Conservation (phyloP, 108 stramenopile species). For the Craspedostauros australis region DNA sequence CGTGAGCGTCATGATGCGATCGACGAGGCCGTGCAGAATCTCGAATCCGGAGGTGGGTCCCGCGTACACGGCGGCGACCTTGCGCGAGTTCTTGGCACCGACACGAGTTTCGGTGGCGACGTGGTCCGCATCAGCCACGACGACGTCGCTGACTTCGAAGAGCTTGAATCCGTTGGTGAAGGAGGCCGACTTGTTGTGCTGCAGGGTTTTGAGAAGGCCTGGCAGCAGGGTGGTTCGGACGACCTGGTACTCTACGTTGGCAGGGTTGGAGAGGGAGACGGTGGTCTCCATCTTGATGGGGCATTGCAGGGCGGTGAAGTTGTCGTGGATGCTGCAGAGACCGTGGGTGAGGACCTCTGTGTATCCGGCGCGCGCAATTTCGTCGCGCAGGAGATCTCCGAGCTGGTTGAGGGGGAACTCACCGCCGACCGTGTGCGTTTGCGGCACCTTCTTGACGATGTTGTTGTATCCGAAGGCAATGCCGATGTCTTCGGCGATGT, state of each 20-base stretch:
- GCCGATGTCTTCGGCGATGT: slow-evolving; percentile 98
- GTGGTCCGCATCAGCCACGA: slow-evolving; percentile 77
- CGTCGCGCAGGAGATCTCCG: slow-evolving; percentile 92
- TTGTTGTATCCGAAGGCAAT: slow-evolving; percentile 99
- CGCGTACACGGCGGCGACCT: slow-evolving; percentile 87
- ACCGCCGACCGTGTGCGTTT: slow-evolving; percentile 75
- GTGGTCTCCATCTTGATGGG: slow-evolving; percentile 45
- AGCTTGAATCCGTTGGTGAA: slow-evolving; percentile 83
- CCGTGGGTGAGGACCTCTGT: slow-evolving; percentile 90
- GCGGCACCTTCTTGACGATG: slow-evolving; percentile 83
- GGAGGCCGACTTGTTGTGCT: slow-evolving; percentile 83
- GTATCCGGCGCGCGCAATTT: slow-evolving; percentile 93
- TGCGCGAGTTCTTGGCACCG: slow-evolving; percentile 87
- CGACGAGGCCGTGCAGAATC: slow-evolving; percentile 96
- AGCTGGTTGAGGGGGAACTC: slow-evolving; percentile 88
- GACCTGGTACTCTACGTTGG: slow-evolving; percentile 95
- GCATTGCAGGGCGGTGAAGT: slow-evolving; percentile 83
- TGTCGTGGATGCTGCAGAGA: slow-evolving; percentile 86
- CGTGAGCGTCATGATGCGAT: slow-evolving; percentile 90
- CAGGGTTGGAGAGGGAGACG: slow-evolving; percentile 93
- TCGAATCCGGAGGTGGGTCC: slow-evolving; percentile 97
- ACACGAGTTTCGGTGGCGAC: slow-evolving; percentile 86
- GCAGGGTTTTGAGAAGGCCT: slow-evolving; percentile 92
- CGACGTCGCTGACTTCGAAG: slow-evolving; percentile 96
- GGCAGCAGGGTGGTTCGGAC: slow-evolving; percentile 95